These are phyloP conservation scores for Phytopythium ostracodes DNA, from an alignment of 352 stramenopile species.

Conservation along the genomic window DNA sequence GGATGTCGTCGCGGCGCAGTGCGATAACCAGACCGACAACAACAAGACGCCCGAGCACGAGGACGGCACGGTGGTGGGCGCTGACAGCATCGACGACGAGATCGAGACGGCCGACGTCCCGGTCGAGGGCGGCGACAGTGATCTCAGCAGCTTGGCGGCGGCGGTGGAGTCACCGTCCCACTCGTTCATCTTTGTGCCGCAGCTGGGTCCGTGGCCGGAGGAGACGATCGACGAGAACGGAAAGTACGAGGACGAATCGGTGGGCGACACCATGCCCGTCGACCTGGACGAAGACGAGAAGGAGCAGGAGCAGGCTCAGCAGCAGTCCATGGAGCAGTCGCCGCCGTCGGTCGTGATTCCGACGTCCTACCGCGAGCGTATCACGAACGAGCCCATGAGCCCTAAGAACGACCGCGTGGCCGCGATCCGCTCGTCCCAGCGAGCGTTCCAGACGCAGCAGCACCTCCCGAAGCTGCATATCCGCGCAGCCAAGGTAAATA, in stretches of 20 bases:
- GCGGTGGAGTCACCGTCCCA: not conserved
- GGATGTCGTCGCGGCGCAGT: not conserved
- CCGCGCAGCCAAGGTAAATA: conserved; percentile 23
- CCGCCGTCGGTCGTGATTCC: not conserved
- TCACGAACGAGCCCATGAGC: not conserved
- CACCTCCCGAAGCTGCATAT: conserved; percentile 37
- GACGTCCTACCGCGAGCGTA: not conserved
- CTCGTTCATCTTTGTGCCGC: not conserved
- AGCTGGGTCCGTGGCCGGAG: conserved; percentile 3
- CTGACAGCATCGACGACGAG: conserved; percentile 6
- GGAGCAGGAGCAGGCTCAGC: not conserved
- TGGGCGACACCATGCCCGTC: not conserved
- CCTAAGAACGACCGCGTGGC: not conserved
- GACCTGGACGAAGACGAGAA: conserved; percentile 10
- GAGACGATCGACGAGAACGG: conserved; percentile 10
- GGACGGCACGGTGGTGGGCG: not conserved
- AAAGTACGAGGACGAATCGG: conserved; percentile 4
- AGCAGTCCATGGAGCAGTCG: not conserved
- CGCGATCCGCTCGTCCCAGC: not conserved
- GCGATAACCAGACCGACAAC: not conserved
- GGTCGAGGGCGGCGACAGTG: not conserved
- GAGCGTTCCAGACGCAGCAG: not conserved
- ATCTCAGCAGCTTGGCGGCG: not conserved
- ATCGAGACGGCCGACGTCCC: conserved; percentile 1
- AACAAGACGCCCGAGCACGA: not conserved